phyloP scores from a whole-genome alignment of 805 yeast species.

The Wickerhamomyces hampshirensis region DNA sequence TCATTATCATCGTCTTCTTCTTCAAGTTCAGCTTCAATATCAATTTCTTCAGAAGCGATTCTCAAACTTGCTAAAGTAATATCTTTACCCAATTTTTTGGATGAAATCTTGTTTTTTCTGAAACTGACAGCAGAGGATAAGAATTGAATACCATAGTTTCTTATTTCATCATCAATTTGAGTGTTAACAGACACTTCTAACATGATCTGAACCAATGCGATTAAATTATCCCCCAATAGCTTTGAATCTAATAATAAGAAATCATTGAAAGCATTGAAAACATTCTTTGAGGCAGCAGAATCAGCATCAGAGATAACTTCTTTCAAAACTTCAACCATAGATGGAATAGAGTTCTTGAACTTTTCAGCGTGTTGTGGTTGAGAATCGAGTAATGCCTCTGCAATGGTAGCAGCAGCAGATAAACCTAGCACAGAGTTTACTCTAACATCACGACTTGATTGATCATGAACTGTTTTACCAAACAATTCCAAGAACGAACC shows the following conservation, averaged over 20 bases:
- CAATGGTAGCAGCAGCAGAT: slow-evolving; percentile 56
- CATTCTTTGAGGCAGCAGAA: slow-evolving; percentile 60
- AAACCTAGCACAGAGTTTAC: slow-evolving; percentile 79
- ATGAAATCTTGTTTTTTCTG: slow-evolving; percentile 74
- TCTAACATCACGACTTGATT: slow-evolving; percentile 65
- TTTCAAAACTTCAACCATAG: slow-evolving; percentile 75
- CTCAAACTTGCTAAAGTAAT: slow-evolving; percentile 69
- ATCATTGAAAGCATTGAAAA: slow-evolving; percentile 82
- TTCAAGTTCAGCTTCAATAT: slow-evolving; percentile 66
- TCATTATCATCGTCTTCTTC: slow-evolving; percentile 88
- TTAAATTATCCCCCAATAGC: slow-evolving; percentile 70
- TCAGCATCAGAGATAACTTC: slow-evolving; percentile 70
- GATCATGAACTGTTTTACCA: slow-evolving; percentile 55
- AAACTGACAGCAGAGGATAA: slow-evolving; percentile 72
- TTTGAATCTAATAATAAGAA: slow-evolving; percentile 72
- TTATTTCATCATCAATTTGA: slow-evolving; percentile 69
- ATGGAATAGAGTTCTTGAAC: slow-evolving; percentile 68
- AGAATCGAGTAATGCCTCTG: slow-evolving; percentile 53
- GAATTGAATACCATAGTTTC: slow-evolving; percentile 81
- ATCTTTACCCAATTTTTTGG: slow-evolving; percentile 79
- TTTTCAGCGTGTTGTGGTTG: slow-evolving; percentile 42
- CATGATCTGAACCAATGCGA: slow-evolving; percentile 66
- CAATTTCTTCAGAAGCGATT: slow-evolving; percentile 80
- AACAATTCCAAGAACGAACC: slow-evolving; percentile 70
- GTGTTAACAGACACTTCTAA: slow-evolving; percentile 67